Percentiles rank a stretch among this genome's conserved stretches.
Conservation (phyloP, 106 monocot species). For the Alisma plantagoaquatica region DNA sequence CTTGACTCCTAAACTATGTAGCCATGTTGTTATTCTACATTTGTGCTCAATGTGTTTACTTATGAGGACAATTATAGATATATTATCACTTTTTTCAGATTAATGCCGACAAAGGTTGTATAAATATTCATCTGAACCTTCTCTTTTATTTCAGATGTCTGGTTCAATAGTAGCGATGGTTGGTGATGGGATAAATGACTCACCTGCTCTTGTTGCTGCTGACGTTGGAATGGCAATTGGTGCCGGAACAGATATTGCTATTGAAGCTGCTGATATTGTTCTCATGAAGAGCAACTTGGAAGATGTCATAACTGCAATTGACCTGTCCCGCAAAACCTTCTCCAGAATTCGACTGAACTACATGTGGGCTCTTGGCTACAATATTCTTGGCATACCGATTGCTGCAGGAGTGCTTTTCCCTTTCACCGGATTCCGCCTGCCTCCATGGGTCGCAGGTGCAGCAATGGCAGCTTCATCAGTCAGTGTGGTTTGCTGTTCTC, state of each 20-base stretch:
- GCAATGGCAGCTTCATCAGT: constrained; percentile 95
- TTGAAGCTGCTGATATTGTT: constrained; percentile 94
- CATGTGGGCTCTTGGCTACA: constrained; percentile 88
- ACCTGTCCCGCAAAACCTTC: constrained; percentile 81
- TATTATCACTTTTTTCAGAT: no score
- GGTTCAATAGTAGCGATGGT: constrained; percentile 88
- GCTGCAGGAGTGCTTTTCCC: constrained; percentile 89
- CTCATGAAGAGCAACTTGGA: constrained; percentile 97
- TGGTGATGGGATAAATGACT: constrained; percentile 94
- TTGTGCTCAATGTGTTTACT: no score
- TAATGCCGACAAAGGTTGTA: no score
- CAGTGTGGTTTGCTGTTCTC: constrained; percentile 80
- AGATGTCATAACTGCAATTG: constrained; percentile 85
- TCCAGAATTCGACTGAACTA: constrained; percentile 75
- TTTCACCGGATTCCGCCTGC: constrained; percentile 47
- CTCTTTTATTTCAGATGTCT: constrained; percentile 60
- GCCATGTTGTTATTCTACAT: no score
- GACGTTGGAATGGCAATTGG: constrained; percentile 95
- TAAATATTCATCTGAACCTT: no score
- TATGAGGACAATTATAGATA: no score
- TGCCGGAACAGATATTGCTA: constrained; percentile 85
- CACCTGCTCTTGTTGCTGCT: constrained; percentile 78
- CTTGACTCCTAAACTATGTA: no score
- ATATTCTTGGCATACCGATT: constrained; percentile 83
- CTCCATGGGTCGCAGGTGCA: constrained; percentile 86